Conservation (phyloP, 208 protist genomes). For the Phytomonas sp. region DNA sequence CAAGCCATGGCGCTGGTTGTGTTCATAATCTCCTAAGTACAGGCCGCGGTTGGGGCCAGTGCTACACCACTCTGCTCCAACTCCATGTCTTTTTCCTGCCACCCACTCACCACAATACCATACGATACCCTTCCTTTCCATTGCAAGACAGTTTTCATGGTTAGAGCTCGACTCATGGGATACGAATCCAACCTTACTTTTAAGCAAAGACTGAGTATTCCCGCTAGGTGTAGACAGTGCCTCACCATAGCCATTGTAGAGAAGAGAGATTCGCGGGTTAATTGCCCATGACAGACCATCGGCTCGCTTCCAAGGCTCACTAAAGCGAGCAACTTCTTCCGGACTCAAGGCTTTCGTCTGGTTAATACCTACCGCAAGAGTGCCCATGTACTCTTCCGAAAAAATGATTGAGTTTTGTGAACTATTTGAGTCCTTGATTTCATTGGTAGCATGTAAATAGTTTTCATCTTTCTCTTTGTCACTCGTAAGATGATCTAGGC, state of each 20-base stretch:
- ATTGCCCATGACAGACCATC: not conserved
- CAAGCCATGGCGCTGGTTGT: not conserved
- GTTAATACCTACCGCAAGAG: not conserved
- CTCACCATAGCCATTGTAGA: not conserved
- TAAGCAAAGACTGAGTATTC: not conserved
- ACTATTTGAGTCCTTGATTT: not conserved
- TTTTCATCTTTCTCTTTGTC: not conserved
- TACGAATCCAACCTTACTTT: not conserved
- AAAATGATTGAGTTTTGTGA: not conserved
- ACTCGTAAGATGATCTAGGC: not conserved
- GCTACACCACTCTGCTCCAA: conserved; percentile 1
- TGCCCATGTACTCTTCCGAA: not conserved
- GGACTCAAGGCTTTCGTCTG: not conserved
- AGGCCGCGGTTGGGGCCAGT: not conserved
- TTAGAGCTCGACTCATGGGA: not conserved
- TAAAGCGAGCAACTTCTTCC: not conserved
- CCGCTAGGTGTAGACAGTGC: not conserved
- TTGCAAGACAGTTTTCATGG: not conserved
- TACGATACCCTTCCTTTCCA: not conserved
- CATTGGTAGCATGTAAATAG: not conserved
- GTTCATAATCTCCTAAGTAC: not conserved
- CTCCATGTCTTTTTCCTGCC: not conserved
- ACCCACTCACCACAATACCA: not conserved
- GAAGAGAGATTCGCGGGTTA: not conserved
- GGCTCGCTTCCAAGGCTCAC: not conserved